Evolutionary conservation across 345 rosid species (phyloP).

Genomic region (Syzygium grande): DNA sequence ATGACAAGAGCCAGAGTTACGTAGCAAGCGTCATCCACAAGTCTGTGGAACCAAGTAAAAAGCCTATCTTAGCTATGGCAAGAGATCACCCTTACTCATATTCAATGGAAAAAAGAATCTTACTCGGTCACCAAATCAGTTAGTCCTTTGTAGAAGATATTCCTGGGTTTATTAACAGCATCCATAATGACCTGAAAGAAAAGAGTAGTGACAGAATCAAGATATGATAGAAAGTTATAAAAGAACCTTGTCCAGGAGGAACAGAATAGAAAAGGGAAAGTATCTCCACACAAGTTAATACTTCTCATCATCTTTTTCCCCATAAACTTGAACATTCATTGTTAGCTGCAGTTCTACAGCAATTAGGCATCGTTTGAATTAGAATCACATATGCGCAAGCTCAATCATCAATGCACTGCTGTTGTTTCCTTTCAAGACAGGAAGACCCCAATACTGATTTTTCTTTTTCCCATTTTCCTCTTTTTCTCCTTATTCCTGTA

Average conservation of each 20-base stretch:
- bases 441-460: neutral
- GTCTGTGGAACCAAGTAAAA: neutral
- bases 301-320: neutral
- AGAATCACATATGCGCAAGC: neutral
- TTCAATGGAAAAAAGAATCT: constrained; percentile 12
- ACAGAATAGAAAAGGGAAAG: neutral
- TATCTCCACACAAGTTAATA: neutral
- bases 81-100: neutral
- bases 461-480: neutral
- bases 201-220: neutral
- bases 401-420: neutral
- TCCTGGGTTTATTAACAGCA: constrained; percentile 82
- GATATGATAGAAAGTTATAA: neutral
- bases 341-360: neutral
- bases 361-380: neutral
- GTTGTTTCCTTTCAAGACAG: neutral
- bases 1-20: neutral
- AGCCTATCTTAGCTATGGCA: neutral
- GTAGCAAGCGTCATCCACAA: neutral
- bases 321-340: neutral
- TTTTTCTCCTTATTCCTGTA: neutral
- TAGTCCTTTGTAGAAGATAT: constrained; percentile 72
- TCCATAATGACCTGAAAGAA: constrained; percentile 76
- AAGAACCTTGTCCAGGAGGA: neutral
- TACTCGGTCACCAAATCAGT: constrained; percentile 93